Evolutionary conservation across 2,329 filamentous ascomycete species (phyloP).

Genomic region (Sporothrix pallida): DNA sequence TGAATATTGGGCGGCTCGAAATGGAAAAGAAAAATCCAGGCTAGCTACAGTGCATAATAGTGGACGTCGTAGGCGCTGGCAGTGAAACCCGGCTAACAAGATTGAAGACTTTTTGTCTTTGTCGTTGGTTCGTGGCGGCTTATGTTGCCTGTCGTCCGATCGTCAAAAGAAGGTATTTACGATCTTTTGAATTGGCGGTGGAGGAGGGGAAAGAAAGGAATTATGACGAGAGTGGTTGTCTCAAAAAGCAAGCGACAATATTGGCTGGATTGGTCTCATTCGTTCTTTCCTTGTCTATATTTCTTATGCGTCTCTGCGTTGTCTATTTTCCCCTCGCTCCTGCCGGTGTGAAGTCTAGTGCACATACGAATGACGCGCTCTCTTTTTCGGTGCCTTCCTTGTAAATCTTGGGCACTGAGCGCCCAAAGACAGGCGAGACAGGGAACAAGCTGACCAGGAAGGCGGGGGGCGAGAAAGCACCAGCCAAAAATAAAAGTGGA

Average conservation of each 20-base stretch:
- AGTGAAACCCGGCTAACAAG: slow-evolving; percentile 9
- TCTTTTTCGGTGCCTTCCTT: slow-evolving; percentile 10
- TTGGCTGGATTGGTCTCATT: slow-evolving; percentile 12
- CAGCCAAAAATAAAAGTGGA: slow-evolving; percentile 29
- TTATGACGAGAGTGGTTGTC: not conserved
- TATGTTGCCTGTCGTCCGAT: slow-evolving; percentile 1
- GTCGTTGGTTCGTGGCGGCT: slow-evolving; percentile 21
- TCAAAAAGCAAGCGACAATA: slow-evolving; percentile 29
- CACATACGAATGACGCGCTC: slow-evolving; percentile 21
- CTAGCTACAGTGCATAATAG: slow-evolving; percentile 6
- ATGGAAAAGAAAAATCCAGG: not conserved
- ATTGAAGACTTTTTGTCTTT: slow-evolving; percentile 16
- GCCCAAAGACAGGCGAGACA: slow-evolving; percentile 3
- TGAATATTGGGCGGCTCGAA: not conserved
- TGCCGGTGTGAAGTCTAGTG: slow-evolving; percentile 8
- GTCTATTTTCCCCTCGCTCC: slow-evolving; percentile 16
- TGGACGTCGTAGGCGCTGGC: not conserved
- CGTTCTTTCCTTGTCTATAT: slow-evolving; percentile 15
- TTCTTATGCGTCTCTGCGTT: not conserved
- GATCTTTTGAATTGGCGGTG: slow-evolving; percentile 22
- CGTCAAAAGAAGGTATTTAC: not conserved
- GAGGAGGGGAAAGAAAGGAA: slow-evolving; percentile 4
- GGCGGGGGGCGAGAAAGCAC: slow-evolving; percentile 7
- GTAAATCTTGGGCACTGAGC: not conserved
- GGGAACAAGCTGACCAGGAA: not conserved